phyloP scores from a whole-genome alignment of 2,329 filamentous ascomycete species.

The Fusarium oxysporum region DNA sequence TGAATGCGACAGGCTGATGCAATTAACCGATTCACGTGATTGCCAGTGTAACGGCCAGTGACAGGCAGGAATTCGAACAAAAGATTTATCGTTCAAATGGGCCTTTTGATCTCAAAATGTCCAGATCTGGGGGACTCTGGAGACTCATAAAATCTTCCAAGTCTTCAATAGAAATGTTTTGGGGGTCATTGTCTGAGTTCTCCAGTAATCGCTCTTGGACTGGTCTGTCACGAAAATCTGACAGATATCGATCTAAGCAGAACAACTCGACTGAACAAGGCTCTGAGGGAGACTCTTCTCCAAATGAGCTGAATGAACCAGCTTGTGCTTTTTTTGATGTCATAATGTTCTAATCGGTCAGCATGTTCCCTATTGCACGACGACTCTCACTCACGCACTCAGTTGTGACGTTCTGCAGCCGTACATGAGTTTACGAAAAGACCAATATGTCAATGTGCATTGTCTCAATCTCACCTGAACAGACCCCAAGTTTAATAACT shows the following conservation, averaged over 20 bases:
- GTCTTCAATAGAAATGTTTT: background rate
- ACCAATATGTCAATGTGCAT: background rate
- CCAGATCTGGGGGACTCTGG: fast-evolving
- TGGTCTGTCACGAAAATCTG: background rate
- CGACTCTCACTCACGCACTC: too few relatives aligned
- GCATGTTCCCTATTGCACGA: too few relatives aligned
- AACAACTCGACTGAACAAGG: background rate
- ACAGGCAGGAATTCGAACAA: background rate
- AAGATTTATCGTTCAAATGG: background rate
- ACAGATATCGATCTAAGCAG: background rate
- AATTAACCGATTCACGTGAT: background rate
- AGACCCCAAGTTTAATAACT: background rate
- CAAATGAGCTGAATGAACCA: background rate
- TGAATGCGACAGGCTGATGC: background rate
- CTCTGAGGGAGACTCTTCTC: background rate
- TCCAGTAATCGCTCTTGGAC: background rate
- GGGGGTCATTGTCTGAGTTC: background rate
- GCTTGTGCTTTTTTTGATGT: background rate
- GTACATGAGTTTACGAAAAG: background rate
- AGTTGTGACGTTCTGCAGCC: too few relatives aligned
- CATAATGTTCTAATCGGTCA: background rate
- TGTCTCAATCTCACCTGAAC: background rate
- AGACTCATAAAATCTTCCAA: background rate
- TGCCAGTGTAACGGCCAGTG: background rate
- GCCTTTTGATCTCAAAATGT: background rate